A percentile compares a stretch with the other conserved stretches of the same genome.
These are phyloP conservation scores for Acacia confusa DNA, from an alignment of 306 rosid genomes.

Conservation along the genomic window DNA sequence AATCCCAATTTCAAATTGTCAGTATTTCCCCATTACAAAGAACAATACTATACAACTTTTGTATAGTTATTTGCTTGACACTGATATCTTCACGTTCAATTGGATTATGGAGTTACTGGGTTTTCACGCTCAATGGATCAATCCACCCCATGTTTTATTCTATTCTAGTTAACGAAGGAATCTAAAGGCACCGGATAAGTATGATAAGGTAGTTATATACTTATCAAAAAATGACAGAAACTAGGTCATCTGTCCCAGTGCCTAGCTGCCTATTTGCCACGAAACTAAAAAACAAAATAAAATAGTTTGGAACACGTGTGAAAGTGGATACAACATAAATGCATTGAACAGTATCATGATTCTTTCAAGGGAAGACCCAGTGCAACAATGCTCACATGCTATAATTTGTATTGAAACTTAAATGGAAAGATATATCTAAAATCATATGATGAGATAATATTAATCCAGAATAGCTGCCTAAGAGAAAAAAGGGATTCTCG, in stretches of 20 bases:
- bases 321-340: background rate
- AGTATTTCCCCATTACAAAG: background rate
- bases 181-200: background rate
- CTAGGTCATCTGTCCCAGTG: background rate
- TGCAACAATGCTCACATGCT: background rate
- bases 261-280: background rate
- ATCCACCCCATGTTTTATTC: background rate
- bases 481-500: background rate
- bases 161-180: background rate
- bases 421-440: background rate
- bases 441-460: background rate
- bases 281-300: background rate
- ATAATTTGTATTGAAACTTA: background rate
- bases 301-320: background rate
- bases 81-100: background rate
- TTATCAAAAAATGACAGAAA: background rate
- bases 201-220: background rate
- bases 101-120: background rate
- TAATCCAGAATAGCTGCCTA: constrained; percentile 18
- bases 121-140: background rate
- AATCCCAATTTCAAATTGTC: background rate
- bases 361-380: background rate
- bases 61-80: background rate
- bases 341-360: background rate
- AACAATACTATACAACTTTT: background rate